Percentiles rank a stretch among this genome's conserved stretches.
These are phyloP conservation scores for Meripilus lineatus DNA, from an alignment of 1,284 basidiomycete species.

Conservation along the genomic window DNA sequence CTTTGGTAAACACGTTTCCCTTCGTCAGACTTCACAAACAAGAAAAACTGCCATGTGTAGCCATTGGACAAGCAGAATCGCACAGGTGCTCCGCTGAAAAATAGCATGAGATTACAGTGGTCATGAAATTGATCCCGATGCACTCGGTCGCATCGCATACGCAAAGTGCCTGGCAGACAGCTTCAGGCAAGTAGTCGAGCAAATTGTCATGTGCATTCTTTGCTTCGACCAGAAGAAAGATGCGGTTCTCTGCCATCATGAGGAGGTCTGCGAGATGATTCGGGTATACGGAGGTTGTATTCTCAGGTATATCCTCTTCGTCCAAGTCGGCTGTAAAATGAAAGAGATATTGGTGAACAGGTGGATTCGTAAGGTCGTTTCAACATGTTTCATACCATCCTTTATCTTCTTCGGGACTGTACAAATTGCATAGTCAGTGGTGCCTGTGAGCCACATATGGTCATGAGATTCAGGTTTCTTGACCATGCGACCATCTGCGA, in stretches of 20 bases:
- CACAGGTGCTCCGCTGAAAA: neutral
- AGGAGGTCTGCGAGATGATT: neutral
- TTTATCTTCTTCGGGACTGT: neutral
- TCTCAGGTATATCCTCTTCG: too few species aligned
- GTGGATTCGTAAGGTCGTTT: too few species aligned
- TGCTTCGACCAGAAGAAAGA: neutral
- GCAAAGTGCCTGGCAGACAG: neutral
- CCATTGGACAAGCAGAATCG: neutral
- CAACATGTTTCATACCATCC: neutral
- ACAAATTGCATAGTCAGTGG: neutral
- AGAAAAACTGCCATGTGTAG: neutral
- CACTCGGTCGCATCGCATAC: neutral
- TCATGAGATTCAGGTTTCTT: neutral
- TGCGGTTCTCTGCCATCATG: neutral
- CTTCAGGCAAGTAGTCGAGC: neutral
- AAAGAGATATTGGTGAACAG: too few species aligned
- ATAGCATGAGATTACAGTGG: neutral
- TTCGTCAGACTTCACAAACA: neutral
- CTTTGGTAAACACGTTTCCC: too few species aligned
- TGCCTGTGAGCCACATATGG: neutral
- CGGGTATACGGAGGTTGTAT: neutral
- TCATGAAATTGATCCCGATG: neutral
- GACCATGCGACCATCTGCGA: neutral
- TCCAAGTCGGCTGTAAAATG: too few species aligned
- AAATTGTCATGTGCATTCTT: neutral